Base-by-base conservation (phyloP, 1,284 basidiomycete species). In the Naganishia liquefaciens region DNA sequence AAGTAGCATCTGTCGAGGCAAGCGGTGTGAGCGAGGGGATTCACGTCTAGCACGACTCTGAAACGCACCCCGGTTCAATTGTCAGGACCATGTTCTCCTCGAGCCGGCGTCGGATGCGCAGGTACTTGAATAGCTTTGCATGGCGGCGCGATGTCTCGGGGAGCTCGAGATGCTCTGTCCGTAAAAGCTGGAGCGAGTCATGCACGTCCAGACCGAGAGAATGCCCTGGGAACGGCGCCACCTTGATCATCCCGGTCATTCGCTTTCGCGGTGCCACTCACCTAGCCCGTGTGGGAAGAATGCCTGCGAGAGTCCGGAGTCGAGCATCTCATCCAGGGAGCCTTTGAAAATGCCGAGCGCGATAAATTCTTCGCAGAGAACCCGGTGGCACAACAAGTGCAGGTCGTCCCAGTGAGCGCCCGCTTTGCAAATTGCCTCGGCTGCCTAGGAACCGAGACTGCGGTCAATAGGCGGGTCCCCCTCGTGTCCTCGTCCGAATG, bases 221-320 rank as follows among this genome's bases (percentile, higher is more conserved):
- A 75, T 94, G 93, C 1, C 92, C 90, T 47, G 47, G 11, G 37
- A 30, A 6, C 5, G 10, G 15, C 6, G 19, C 7, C n/a, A 5
- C 40, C 28, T 37, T 23, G 7, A 15, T 44, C 42, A 28, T 15
- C 27, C 43, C 15, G 9, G n/a, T 19, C n/a, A 7, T 23, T 19
- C 43, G 15, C 15, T 10, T 19, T 46, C n/a, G 44, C 25, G 15
- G 17, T 11, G 25, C 13, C n/a, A 67, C 74, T 65, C 51, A 72
- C 77, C 81, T 6, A 95, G 81, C 7, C 92, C 93, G 73, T 95
- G 93, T 11, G 92, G 92, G 83, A 90, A 94, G 82, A 95, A 95
- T 0, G 90, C 89, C 1, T 86, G 81, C 65, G 87, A 87, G 47
- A 91, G 78, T 0, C 91, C 91, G 3, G 86, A 87, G 27, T 83